Conservation (phyloP, 2,329 filamentous ascomycete species). For the Cladosporium phlei region DNA sequence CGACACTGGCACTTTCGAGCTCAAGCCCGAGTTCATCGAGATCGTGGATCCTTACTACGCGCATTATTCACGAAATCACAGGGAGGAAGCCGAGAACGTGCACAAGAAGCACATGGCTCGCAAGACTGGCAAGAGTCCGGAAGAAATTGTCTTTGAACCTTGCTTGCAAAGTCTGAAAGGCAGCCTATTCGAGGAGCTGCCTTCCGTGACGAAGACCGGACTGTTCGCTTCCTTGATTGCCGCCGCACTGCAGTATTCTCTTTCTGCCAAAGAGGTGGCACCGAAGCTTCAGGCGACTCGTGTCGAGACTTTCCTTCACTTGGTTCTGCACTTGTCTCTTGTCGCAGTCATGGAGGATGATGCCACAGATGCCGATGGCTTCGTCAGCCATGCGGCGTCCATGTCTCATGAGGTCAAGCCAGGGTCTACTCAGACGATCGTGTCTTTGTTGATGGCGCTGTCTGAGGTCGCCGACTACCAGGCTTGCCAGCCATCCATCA, state of each 20-base stretch:
- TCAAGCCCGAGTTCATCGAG: slow-evolving; percentile 80
- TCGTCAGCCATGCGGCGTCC: slow-evolving; percentile 24
- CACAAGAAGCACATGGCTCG: slow-evolving; percentile 85
- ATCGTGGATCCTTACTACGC: slow-evolving; percentile 93
- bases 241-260: slow-evolving; percentile 76
- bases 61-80: slow-evolving; percentile 94
- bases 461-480: slow-evolving; percentile 68
- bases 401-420: slow-evolving; percentile 4
- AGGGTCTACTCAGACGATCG: slow-evolving; percentile 29
- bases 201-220: slow-evolving; percentile 75
- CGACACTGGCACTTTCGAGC: slow-evolving; percentile 89
- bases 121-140: slow-evolving; percentile 71
- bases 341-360: slow-evolving; percentile 69
- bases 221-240: slow-evolving; percentile 89
- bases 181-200: slow-evolving; percentile 71
- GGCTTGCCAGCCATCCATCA: slow-evolving; percentile 77
- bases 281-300: slow-evolving; percentile 74
- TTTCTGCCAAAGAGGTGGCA: slow-evolving; percentile 63
- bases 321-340: slow-evolving; percentile 80
- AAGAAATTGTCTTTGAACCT: slow-evolving; percentile 89
- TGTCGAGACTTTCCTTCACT: slow-evolving; percentile 85
- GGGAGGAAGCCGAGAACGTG: slow-evolving; percentile 87
- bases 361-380: slow-evolving; percentile 17
- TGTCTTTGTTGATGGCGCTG: slow-evolving; percentile 46
- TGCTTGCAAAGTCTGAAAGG: slow-evolving; percentile 69